phyloP scores from a whole-genome alignment of 1,139 yeast species.

The Pichia cactophila region DNA sequence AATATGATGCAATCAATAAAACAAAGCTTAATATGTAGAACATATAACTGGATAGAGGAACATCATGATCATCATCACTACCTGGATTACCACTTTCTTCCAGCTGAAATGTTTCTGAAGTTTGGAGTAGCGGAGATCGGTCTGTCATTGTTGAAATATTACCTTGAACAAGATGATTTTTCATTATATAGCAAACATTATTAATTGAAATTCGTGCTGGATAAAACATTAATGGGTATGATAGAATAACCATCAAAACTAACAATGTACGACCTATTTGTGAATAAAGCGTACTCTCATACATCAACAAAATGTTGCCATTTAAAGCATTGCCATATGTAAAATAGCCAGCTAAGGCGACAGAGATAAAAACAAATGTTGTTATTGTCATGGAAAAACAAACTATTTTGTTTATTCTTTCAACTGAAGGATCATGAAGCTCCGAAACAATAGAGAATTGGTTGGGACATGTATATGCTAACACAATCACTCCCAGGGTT shows the following conservation, averaged over 20 bases:
- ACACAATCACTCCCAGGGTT: conserved; percentile 83
- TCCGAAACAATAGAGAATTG: conserved; percentile 89
- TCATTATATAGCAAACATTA: conserved; percentile 57
- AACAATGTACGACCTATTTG: conserved; percentile 67
- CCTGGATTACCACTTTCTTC: not conserved
- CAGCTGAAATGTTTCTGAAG: not conserved
- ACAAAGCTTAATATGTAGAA: conserved; percentile 42
- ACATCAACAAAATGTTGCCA: conserved; percentile 77
- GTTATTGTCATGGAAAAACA: conserved; percentile 50
- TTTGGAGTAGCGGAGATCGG: conserved; percentile 9
- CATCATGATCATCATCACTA: conserved; percentile 19
- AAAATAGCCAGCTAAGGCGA: conserved; percentile 78
- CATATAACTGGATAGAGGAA: conserved; percentile 45
- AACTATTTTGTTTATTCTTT: conserved; percentile 46
- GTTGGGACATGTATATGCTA: conserved; percentile 94
- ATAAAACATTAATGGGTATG: conserved; percentile 88
- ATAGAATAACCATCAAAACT: conserved; percentile 74
- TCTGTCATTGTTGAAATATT: conserved; percentile 1
- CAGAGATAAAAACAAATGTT: conserved; percentile 52
- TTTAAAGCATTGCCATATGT: conserved; percentile 72
- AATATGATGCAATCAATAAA: conserved; percentile 39
- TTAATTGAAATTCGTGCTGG: conserved; percentile 84
- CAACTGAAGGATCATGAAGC: conserved; percentile 48
- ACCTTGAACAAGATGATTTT: conserved; percentile 4
- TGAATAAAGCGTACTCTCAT: conserved; percentile 40